These are phyloP conservation scores for Moricandia moricandioides DNA, from an alignment of 345 rosid species.

Conservation along the genomic window DNA sequence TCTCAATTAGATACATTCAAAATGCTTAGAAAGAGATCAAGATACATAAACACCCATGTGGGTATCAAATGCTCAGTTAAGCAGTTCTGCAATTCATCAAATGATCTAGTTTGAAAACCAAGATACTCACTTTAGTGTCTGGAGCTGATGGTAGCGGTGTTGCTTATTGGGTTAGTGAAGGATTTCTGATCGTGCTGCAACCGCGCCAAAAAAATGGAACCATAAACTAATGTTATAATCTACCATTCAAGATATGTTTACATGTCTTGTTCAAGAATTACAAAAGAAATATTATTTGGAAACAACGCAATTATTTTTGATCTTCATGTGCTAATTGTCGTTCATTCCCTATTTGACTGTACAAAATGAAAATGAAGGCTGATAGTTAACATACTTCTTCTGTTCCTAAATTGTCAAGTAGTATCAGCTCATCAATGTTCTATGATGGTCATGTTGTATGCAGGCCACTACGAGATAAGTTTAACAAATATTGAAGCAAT, in stretches of 20 bases:
- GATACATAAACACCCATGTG: constrained; percentile 6
- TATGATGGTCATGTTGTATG: neutral
- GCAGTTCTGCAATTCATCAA: neutral
- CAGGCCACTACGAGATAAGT: neutral
- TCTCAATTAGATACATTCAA: neutral
- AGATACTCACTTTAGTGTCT: constrained; percentile 46
- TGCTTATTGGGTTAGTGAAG: no score
- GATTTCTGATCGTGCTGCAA: constrained; percentile 60
- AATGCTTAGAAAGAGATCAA: constrained; percentile 32
- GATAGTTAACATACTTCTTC: neutral
- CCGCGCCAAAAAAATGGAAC: constrained; percentile 56
- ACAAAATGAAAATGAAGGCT: neutral
- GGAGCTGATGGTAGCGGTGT: no score
- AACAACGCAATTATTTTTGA: constrained; percentile 61
- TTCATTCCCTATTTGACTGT: constrained; percentile 75
- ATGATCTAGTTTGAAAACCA: neutral
- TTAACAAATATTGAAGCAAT: neutral
- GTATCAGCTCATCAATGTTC: neutral
- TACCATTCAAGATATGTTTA: neutral
- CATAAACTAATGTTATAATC: neutral
- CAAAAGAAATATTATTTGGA: constrained; percentile 54
- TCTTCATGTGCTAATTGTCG: constrained; percentile 69
- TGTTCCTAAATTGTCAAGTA: neutral
- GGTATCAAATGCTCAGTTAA: neutral
- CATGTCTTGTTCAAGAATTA: neutral